Percentiles rank a stretch among this genome's conserved stretches.
Conservation (phyloP, 495 filamentous ascomycete genomes). For the Neohortaea acidophila region DNA sequence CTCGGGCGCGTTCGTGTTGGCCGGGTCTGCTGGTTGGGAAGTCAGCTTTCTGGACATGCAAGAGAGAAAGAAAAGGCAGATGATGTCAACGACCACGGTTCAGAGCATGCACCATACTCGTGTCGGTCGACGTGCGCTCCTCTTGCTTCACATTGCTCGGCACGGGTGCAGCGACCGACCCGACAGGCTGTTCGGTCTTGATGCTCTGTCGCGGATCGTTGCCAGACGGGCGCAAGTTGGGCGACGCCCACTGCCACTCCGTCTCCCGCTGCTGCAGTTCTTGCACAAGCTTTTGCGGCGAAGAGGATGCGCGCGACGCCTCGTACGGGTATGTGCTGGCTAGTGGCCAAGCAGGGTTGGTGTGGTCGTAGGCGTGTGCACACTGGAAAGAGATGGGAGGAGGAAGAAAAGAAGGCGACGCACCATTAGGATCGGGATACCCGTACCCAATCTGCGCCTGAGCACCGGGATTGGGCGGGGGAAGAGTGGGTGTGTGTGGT, state of each 20-base stretch:
- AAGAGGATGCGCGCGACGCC: constrained; percentile 23
- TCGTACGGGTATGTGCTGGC: constrained; percentile 16
- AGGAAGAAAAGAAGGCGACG: constrained; percentile 25
- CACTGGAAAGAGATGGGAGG: constrained; percentile 23
- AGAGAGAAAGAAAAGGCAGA: no score
- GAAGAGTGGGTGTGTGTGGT: constrained; percentile 28
- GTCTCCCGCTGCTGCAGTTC: constrained; percentile 1
- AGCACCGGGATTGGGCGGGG: constrained; percentile 27
- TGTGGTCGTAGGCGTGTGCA: constrained; percentile 13
- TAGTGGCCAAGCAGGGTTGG: no score
- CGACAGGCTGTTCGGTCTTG: constrained; percentile 10
- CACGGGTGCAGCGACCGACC: constrained; percentile 4
- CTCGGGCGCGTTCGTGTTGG: no score
- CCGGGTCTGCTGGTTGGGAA: no score
- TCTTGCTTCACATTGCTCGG: constrained; percentile 11
- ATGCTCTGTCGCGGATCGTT: constrained; percentile 8
- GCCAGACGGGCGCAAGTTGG: constrained; percentile 2
- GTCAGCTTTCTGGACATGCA: no score
- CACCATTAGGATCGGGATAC: constrained; percentile 26
- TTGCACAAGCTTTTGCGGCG: constrained; percentile 17
- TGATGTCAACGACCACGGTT: constrained; percentile 5
- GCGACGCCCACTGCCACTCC: no score
- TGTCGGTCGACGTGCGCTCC: constrained; percentile 17
- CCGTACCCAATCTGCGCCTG: constrained; percentile 19
- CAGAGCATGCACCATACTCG: constrained; percentile 14